phyloP scores from a whole-genome alignment of 2,329 filamentous ascomycete genomes.

The Apiospora rasikravindrae region DNA sequence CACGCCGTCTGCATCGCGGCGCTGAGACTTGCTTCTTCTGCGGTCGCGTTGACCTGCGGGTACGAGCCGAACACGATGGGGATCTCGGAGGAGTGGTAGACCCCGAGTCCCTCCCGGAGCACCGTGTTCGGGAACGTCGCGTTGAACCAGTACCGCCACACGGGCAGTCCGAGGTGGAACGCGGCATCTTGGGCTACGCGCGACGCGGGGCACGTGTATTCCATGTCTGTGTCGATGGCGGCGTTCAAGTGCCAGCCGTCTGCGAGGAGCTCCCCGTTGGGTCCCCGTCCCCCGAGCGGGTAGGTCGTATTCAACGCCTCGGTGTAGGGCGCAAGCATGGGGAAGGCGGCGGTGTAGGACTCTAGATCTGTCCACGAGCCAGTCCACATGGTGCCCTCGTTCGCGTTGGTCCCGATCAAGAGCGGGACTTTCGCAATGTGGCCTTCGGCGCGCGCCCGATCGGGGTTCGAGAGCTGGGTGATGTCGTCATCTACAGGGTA shows the following conservation, averaged over 20 bases:
- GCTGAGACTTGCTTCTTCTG: slow-evolving; percentile 29
- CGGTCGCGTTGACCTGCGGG: slow-evolving; percentile 30
- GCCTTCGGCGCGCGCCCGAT: slow-evolving; percentile 32
- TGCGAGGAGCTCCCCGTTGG: neutral
- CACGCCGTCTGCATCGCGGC: slow-evolving; percentile 37
- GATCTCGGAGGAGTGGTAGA: slow-evolving; percentile 36
- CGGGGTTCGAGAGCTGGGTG: slow-evolving; percentile 42
- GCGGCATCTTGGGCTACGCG: slow-evolving; percentile 36
- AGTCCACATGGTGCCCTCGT: slow-evolving; percentile 34
- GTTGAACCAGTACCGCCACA: slow-evolving; percentile 29
- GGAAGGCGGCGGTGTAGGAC: slow-evolving; percentile 1
- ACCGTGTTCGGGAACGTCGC: slow-evolving; percentile 32
- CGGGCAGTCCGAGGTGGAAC: slow-evolving; percentile 30
- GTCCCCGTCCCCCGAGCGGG: slow-evolving; percentile 5
- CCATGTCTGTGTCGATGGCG: slow-evolving; percentile 32
- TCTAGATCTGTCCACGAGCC: slow-evolving; percentile 5
- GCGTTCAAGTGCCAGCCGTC: slow-evolving; percentile 29
- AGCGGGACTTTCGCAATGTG: slow-evolving; percentile 35
- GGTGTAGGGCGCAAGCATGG: slow-evolving; percentile 13
- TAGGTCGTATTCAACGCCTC: slow-evolving; percentile 12
- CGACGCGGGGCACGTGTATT: slow-evolving; percentile 27
- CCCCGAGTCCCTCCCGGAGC: slow-evolving; percentile 37
- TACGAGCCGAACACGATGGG: slow-evolving; percentile 39
- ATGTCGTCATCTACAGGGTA: slow-evolving; percentile 37
- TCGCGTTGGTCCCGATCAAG: slow-evolving; percentile 33